Evolutionary conservation across 2,329 filamentous ascomycete species (phyloP).

Genomic region (Alternaria sp.): DNA sequence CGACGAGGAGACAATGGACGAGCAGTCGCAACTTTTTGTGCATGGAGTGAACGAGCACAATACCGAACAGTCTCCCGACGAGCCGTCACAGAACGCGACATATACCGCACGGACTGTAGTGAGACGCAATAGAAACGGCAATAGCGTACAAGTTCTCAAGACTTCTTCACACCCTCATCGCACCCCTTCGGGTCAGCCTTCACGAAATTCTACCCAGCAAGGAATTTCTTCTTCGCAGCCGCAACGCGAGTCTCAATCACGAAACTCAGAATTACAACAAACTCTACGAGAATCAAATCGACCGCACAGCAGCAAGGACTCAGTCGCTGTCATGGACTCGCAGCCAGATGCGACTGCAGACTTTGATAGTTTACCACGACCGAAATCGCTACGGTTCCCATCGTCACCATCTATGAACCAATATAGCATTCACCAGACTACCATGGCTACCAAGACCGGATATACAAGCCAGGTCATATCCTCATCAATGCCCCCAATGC

Average conservation of each 20-base stretch:
- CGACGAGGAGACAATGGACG: slow-evolving; percentile 36
- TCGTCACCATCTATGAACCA: slow-evolving; percentile 50
- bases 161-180: slow-evolving; percentile 49
- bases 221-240: slow-evolving; percentile 33
- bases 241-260: slow-evolving; percentile 32
- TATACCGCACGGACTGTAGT: slow-evolving; percentile 24
- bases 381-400: slow-evolving; percentile 43
- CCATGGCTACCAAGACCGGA: slow-evolving; percentile 39
- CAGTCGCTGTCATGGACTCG: slow-evolving; percentile 57
- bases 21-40: slow-evolving; percentile 25
- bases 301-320: slow-evolving; percentile 45
- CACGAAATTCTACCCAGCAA: slow-evolving; percentile 31
- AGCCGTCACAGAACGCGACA: slow-evolving; percentile 36
- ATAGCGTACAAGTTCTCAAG: slow-evolving; percentile 48
- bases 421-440: slow-evolving; percentile 51
- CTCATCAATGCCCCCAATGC: slow-evolving; percentile 46
- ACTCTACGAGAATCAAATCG: slow-evolving; percentile 22
- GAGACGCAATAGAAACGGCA: slow-evolving; percentile 28
- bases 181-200: slow-evolving; percentile 34
- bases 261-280: slow-evolving; percentile 30
- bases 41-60: slow-evolving; percentile 26
- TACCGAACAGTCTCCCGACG: slow-evolving; percentile 45
- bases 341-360: slow-evolving; percentile 50
- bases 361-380: slow-evolving; percentile 37
- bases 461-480: slow-evolving; percentile 44